phyloP scores from a whole-genome alignment of 202 grass and related monocot species.

The Tripidium arundinaceum region DNA sequence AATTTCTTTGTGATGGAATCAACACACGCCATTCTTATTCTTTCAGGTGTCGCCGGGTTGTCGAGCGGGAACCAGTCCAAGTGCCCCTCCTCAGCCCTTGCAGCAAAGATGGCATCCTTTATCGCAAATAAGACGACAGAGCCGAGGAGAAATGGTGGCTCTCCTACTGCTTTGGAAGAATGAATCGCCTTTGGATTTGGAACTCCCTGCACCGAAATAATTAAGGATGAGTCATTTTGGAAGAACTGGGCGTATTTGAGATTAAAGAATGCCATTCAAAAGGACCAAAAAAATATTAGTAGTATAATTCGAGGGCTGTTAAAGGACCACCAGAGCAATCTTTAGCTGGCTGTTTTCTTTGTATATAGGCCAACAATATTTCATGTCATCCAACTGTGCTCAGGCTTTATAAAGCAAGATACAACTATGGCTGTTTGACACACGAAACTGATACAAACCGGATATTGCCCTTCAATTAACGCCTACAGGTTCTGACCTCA shows the following conservation, averaged over 20 bases:
- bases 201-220: conserved; percentile 43
- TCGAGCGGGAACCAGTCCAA: conserved; percentile 74
- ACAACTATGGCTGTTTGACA: not conserved
- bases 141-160: conserved; percentile 92
- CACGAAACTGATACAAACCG: not conserved
- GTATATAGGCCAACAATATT: not conserved
- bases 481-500: too few species aligned
- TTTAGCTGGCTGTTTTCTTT: not conserved
- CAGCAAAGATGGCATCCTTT: conserved; percentile 66
- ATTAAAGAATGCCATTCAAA: not conserved
- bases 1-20: conserved; percentile 80
- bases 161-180: conserved; percentile 93
- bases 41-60: conserved; percentile 82
- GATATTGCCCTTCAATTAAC: too few species aligned
- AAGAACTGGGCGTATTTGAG: not conserved
- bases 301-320: not conserved
- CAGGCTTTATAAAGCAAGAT: not conserved
- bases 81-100: conserved; percentile 65
- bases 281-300: not conserved
- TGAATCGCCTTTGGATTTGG: conserved; percentile 76
- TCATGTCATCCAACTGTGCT: not conserved
- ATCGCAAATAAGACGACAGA: conserved; percentile 78
- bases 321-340: not conserved
- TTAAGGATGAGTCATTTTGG: not conserved
- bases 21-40: conserved; percentile 87